These are phyloP conservation scores for Cucumis sativus DNA, from an alignment of 306 rosid species.

Conservation along the genomic window DNA sequence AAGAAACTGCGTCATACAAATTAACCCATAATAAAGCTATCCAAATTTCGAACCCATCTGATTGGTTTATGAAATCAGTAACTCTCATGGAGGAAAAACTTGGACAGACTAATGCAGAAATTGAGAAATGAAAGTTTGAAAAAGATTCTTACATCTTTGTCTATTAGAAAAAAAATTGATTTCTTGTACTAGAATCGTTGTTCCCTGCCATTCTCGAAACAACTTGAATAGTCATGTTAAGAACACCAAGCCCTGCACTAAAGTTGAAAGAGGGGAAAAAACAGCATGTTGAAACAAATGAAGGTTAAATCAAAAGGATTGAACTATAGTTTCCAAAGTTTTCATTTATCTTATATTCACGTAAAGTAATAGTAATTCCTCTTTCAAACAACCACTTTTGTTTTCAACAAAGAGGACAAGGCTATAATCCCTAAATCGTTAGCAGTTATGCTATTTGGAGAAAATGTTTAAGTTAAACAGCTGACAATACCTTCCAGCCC, in stretches of 20 bases:
- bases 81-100: background rate
- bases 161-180: conserved; percentile 64
- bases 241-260: conserved; percentile 99
- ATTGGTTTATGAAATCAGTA: background rate
- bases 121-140: background rate
- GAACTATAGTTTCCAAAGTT: background rate
- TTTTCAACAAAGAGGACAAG: conserved; percentile 6
- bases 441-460: conserved; percentile 10
- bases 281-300: background rate
- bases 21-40: too few relatives aligned
- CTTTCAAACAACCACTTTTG: background rate
- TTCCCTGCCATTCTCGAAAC: conserved; percentile 64
- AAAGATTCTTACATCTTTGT: conserved; percentile 62
- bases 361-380: background rate
- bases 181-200: conserved; percentile 43
- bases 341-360: background rate
- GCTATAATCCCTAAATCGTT: conserved; percentile 10
- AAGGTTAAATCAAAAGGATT: background rate
- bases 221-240: conserved; percentile 69
- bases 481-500: conserved; percentile 76
- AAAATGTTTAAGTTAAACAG: background rate
- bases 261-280: conserved; percentile 10
- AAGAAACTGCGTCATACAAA: too few relatives aligned
- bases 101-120: background rate
- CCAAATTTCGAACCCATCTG: too few relatives aligned